Evolutionary conservation across 2,329 filamentous ascomycete species (phyloP).

Genomic region (Paraconiothyrium brasiliense): DNA sequence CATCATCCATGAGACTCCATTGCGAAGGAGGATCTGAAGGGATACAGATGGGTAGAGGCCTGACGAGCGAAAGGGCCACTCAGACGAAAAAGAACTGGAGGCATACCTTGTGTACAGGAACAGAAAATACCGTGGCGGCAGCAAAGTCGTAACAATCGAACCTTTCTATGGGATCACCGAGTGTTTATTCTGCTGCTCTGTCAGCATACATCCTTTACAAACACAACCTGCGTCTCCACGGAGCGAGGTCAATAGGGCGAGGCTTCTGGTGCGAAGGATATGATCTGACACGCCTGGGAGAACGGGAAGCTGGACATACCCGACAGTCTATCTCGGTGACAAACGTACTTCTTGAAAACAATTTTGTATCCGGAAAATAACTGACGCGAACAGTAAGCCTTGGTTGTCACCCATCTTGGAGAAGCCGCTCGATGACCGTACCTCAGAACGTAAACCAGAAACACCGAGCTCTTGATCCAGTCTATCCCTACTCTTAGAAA

Average conservation of each 20-base stretch:
- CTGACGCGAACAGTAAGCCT: constrained; percentile 38
- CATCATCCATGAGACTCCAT: background rate
- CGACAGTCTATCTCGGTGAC: constrained; percentile 28
- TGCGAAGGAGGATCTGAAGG: background rate
- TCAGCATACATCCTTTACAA: constrained; percentile 18
- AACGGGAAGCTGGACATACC: constrained; percentile 16
- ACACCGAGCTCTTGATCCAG: constrained; percentile 53
- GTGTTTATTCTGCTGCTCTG: constrained; percentile 34
- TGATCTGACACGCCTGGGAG: background rate
- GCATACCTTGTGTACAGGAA: constrained; percentile 46
- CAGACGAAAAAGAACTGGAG: constrained; percentile 13
- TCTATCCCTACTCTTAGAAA: constrained; percentile 54
- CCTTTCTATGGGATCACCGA: constrained; percentile 43
- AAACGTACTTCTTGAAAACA: constrained; percentile 37
- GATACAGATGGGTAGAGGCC: background rate
- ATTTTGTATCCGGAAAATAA: constrained; percentile 36
- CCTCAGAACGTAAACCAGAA: constrained; percentile 48
- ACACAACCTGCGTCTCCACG: background rate
- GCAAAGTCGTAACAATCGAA: constrained; percentile 39
- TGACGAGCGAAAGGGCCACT: constrained; percentile 9
- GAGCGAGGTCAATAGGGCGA: background rate
- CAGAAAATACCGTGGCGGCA: constrained; percentile 34
- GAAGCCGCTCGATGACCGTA: constrained; percentile 30
- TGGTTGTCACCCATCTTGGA: background rate
- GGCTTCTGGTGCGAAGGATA: background rate